A percentile compares a stretch with the other conserved stretches of the same genome.
Evolutionary conservation across 2,329 filamentous ascomycete genomes (phyloP).

Genomic region (Talaromyces pinophilus): DNA sequence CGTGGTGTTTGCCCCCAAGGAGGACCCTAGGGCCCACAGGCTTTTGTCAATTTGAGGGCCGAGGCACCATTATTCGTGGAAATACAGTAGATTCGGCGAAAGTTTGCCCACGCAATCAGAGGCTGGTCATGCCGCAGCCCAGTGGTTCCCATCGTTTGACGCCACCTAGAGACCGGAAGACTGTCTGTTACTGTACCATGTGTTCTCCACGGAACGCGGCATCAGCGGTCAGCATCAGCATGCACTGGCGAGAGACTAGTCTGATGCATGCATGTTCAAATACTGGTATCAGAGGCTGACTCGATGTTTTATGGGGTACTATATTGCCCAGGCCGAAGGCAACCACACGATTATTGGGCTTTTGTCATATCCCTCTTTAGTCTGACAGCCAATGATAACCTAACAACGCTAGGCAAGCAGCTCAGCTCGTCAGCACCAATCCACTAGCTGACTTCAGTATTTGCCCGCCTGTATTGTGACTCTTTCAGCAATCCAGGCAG

Average conservation of each 20-base stretch:
- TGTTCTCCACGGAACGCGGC: neutral
- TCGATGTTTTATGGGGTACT: neutral
- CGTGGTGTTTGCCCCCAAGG: neutral
- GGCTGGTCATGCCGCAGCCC: neutral
- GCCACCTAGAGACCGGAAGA: neutral
- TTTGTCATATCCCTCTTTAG: neutral
- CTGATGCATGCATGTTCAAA: neutral
- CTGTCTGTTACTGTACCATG: too few relatives aligned
- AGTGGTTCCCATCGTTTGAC: neutral
- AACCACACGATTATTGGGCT: neutral
- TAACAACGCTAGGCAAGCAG: neutral
- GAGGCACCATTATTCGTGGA: neutral
- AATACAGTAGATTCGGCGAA: neutral
- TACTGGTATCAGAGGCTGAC: neutral
- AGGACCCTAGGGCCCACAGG: neutral
- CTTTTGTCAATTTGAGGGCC: neutral
- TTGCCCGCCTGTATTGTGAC: neutral
- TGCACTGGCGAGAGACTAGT: neutral
- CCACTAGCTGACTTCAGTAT: neutral
- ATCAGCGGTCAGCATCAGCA: neutral
- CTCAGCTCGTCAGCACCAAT: neutral
- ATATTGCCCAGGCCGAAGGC: neutral
- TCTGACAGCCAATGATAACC: neutral
- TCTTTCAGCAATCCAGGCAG: neutral
- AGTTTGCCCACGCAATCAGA: neutral